Evolutionary conservation across 352 stramenopile genomes (phyloP).

Genomic region (Globisporangium orthogonon): DNA sequence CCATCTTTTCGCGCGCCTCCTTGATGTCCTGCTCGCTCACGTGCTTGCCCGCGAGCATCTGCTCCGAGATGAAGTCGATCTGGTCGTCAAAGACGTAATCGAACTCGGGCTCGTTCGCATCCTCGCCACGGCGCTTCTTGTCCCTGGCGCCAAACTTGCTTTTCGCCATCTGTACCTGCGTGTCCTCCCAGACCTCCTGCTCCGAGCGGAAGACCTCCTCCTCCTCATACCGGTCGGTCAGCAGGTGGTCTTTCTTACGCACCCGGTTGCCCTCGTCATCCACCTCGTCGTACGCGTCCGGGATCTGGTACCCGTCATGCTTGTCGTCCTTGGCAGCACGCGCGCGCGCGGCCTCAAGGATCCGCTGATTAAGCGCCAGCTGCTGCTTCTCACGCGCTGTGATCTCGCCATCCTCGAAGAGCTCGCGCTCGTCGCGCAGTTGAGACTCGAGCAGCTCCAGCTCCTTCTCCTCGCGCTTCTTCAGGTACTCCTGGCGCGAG

Average conservation of each 20-base stretch:
- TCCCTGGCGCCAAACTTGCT: slow-evolving; percentile 62
- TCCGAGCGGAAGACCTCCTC: slow-evolving; percentile 93
- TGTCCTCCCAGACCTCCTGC: slow-evolving; percentile 98
- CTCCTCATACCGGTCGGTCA: slow-evolving; percentile 93
- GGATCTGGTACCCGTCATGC: slow-evolving; percentile 91
- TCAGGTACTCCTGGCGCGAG: slow-evolving; percentile 94
- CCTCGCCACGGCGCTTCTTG: slow-evolving; percentile 34
- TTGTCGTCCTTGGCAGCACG: slow-evolving; percentile 45
- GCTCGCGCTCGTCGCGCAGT: slow-evolving; percentile 67
- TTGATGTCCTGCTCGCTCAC: slow-evolving; percentile 79
- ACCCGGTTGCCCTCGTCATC: slow-evolving; percentile 87
- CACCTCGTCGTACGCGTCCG: slow-evolving; percentile 94
- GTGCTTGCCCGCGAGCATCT: slow-evolving; percentile 83
- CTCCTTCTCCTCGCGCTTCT: slow-evolving; percentile 97
- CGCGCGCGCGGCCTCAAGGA: slow-evolving; percentile 85
- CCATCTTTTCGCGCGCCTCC: slow-evolving; percentile 61
- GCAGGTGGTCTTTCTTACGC: slow-evolving; percentile 87
- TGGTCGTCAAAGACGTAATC: slow-evolving; percentile 98
- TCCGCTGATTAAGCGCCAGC: slow-evolving; percentile 81
- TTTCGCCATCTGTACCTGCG: slow-evolving; percentile 90
- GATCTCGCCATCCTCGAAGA: slow-evolving; percentile 76
- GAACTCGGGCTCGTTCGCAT: slow-evolving; percentile 88
- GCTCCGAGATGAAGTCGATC: slow-evolving; percentile 98
- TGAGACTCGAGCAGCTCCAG: slow-evolving; percentile 90
- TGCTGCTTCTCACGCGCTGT: slow-evolving; percentile 82